Evolutionary conservation across 495 filamentous ascomycete species (phyloP).

Genomic region (Margaritispora aquatica): DNA sequence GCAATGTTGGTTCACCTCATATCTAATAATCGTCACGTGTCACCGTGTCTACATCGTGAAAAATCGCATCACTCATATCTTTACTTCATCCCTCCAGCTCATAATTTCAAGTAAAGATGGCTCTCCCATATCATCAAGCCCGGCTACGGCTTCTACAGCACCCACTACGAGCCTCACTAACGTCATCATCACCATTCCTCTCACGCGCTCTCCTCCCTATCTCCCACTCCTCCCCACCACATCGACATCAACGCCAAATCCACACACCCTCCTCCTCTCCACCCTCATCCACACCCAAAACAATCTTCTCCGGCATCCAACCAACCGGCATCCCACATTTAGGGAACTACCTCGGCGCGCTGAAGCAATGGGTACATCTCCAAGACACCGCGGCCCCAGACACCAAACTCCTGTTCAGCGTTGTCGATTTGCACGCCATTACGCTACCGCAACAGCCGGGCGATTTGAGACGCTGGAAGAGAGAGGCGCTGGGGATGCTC

Average conservation of each 20-base stretch:
- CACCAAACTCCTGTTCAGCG: slow-evolving; percentile 66
- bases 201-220: background rate
- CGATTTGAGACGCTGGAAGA: slow-evolving; percentile 55
- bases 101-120: background rate
- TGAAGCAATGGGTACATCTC: slow-evolving; percentile 75
- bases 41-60: slow-evolving; percentile 12
- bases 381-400: slow-evolving; percentile 53
- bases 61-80: too few species aligned
- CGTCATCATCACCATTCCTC: too few species aligned
- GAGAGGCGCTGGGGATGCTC: slow-evolving; percentile 69
- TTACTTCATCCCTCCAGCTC: too few species aligned
- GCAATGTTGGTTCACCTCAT: too few species aligned
- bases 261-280: background rate
- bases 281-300: background rate
- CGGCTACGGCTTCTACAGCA: background rate
- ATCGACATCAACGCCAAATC: background rate
- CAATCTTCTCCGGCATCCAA: slow-evolving; percentile 91
- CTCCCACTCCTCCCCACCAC: background rate
- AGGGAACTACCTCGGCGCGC: slow-evolving; percentile 93
- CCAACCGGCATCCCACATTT: slow-evolving; percentile 94
- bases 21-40: slow-evolving; percentile 11
- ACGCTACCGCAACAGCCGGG: slow-evolving; percentile 61
- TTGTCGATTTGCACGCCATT: slow-evolving; percentile 88
- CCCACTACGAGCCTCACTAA: background rate
- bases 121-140: background rate